Evolutionary conservation across 148 eudicot species (phyloP).

Genomic region (Beta vulgaris): DNA sequence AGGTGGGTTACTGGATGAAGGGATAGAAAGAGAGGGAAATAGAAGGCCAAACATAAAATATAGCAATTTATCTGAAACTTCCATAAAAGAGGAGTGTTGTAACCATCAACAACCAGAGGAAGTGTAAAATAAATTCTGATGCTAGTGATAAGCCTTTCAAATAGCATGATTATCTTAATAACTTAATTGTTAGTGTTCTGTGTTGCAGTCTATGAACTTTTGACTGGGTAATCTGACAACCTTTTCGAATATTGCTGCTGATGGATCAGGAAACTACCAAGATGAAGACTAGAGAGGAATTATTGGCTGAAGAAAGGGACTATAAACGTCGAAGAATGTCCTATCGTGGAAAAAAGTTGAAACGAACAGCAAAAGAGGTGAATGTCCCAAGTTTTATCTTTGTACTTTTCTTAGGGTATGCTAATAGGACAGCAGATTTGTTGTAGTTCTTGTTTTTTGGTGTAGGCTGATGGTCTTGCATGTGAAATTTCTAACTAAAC

Average conservation of each 20-base stretch:
- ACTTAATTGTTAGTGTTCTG: background rate
- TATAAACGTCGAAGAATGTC: slow-evolving; percentile 95
- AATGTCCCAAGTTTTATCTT: background rate
- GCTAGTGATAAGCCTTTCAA: background rate
- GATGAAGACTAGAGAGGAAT: slow-evolving; percentile 77
- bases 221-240: background rate
- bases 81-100: too few species aligned
- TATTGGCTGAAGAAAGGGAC: slow-evolving; percentile 98
- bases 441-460: background rate
- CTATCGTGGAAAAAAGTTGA: slow-evolving; percentile 92
- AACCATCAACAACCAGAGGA: too few species aligned
- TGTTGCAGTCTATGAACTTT: background rate
- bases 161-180: background rate
- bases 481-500: background rate
- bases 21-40: too few species aligned
- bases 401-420: background rate
- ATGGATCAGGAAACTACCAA: slow-evolving; percentile 48
- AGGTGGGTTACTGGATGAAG: too few species aligned
- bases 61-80: too few species aligned
- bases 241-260: background rate
- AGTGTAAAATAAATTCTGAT: background rate
- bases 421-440: background rate
- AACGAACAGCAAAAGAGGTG: slow-evolving; percentile 81
- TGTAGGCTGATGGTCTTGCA: background rate
- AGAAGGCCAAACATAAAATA: too few species aligned